These are phyloP conservation scores for Metahyphopichia silvanorum DNA, from an alignment of 805 yeast species.

Conservation along the genomic window DNA sequence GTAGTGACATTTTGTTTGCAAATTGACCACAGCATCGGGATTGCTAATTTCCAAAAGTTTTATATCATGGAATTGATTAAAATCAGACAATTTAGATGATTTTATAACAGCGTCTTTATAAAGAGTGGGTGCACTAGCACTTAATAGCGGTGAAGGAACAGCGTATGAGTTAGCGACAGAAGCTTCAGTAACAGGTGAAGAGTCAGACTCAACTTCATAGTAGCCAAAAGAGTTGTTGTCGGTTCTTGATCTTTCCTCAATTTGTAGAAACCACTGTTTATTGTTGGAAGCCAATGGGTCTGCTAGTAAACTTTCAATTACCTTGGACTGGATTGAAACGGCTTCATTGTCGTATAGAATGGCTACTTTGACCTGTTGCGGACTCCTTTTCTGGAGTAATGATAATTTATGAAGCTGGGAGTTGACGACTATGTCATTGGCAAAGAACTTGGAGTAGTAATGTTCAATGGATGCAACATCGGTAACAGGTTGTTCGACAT, in stretches of 20 bases:
- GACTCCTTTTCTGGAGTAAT: neutral
- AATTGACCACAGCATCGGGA: neutral
- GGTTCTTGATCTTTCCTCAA: constrained; percentile 17
- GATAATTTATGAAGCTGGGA: neutral
- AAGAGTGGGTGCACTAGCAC: constrained; percentile 20
- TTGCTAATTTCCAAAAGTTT: constrained; percentile 21
- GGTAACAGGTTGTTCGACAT: neutral
- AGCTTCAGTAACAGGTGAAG: neutral
- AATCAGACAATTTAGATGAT: constrained; percentile 5
- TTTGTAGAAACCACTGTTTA: constrained; percentile 26
- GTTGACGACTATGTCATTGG: neutral
- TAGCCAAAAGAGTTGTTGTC: constrained; percentile 19
- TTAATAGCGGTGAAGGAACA: constrained; percentile 29
- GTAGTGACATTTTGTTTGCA: constrained; percentile 16
- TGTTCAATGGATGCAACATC: neutral
- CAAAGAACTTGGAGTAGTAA: neutral
- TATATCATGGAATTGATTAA: constrained; percentile 11
- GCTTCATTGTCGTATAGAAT: constrained; percentile 26
- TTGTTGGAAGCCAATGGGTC: constrained; percentile 37
- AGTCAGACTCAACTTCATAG: constrained; percentile 4
- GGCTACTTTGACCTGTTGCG: constrained; percentile 26
- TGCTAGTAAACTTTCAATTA: constrained; percentile 35
- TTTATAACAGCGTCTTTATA: constrained; percentile 10
- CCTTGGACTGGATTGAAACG: constrained; percentile 17
- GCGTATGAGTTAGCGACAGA: neutral